Evolutionary conservation across 1,284 basidiomycete species (phyloP), one percentile per base, ranked within the genome.

Genomic region (Pascua sp.): DNA sequence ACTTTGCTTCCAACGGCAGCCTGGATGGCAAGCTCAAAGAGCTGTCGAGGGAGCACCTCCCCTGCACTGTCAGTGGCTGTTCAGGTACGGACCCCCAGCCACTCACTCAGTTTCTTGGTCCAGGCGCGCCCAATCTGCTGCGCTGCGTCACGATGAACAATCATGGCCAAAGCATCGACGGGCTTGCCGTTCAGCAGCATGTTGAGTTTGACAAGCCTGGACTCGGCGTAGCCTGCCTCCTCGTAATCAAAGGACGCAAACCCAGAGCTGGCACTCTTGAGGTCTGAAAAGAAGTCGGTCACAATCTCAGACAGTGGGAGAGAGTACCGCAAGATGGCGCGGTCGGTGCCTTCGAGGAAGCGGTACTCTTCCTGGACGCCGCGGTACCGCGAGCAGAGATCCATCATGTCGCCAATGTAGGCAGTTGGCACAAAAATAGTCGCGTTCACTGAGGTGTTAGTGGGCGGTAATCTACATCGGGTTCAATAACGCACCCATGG

Each of bases 201-300:
- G 42, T 84, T 83, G 85, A 96, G 90, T 87, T 91, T 93, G 58
- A 85, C 85, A 42, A 95, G 80, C 69, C 92, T 84, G 64, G 87
- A 89, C 59, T 79, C 74, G 68, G 84, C 82, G 76, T 95, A 96
- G 1, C 90, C 92, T 5, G 86, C 90, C 74, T 93, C 88, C 72
- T 96, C 92, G 66, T 96, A 97, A 69, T 95, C 91, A 69, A 95
- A 93, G 68, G 89, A 91, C 10, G 91, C 91, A 72, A 92, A 95
- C 18, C 91, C 91, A 4, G 90, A 93, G 68, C 89, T 92, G 47
- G 69, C 62, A 60, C 75, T 87, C 78, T 97, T 97, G 55, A 97
- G 81, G 66, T 88, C 86, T 67, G 93, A 90, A 72, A 94, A 96
- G 75, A 97, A 97, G 75, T 91, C 86, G 2, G 89, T 91, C 8